Evolutionary conservation across 805 yeast species (phyloP).

Genomic region (Starmera dryadoides): DNA sequence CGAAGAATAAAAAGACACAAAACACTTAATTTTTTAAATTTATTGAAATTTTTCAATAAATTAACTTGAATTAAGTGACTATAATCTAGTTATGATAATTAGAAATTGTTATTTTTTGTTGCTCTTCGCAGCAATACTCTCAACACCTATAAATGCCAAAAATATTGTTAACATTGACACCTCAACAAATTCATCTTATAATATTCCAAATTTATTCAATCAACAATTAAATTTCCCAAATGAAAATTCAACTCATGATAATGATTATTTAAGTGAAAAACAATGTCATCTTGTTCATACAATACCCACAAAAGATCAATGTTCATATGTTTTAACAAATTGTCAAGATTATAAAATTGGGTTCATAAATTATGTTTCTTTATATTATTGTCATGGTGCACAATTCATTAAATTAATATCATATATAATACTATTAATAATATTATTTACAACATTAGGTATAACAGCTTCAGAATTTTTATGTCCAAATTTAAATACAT

Average conservation of each 20-base stretch:
- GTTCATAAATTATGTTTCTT: conserved; percentile 14
- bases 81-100: too few relatives aligned
- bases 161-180: too few relatives aligned
- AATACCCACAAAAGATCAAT: conserved; percentile 10
- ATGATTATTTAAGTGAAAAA: not conserved
- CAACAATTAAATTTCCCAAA: not conserved
- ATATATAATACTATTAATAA: conserved; percentile 13
- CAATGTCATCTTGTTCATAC: conserved; percentile 14
- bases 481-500: conserved; percentile 70
- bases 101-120: too few relatives aligned
- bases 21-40: too few relatives aligned
- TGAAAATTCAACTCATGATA: not conserved
- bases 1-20: too few relatives aligned
- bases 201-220: not conserved
- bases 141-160: too few relatives aligned
- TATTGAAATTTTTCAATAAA: too few relatives aligned
- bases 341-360: conserved; percentile 20
- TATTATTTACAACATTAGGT: conserved; percentile 64
- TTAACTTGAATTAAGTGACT: too few relatives aligned
- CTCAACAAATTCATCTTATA: not conserved
- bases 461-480: conserved; percentile 77
- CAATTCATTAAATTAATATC: conserved; percentile 2
- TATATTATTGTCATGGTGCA: conserved; percentile 13
- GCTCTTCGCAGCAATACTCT: too few relatives aligned
- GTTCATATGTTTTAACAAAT: conserved; percentile 11